Evolutionary conservation across 257 asterid species (phyloP), one percentile per base, ranked within the genome.

Genomic region (Handroanthus guayacan): DNA sequence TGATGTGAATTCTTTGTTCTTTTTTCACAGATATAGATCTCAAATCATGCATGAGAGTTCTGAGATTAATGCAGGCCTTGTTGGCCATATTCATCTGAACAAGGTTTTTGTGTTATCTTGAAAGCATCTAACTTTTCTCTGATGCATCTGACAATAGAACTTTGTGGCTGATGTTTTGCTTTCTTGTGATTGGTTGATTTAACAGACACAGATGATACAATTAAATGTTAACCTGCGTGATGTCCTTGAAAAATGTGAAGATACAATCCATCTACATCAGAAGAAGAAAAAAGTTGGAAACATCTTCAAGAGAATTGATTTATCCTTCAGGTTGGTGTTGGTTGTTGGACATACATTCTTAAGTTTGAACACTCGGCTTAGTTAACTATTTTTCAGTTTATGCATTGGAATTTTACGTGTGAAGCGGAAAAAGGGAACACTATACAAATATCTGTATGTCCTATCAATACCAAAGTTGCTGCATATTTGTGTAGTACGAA

Each of bases 81-180:
- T 93, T 64, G 99, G 98, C 41, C 99, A 95, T 77, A 80, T 95
- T 77, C 98, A 87, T 84, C 89, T 95, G 84, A 78, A 88, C 87
- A 88, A 91, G 99, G 99, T 92, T 65, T 72, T 71, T 36, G 45
- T 34, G 11, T 74, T 78, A 72, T 80, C 75, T 66, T 67, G 79
- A 14, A 73, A 38, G 72, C 36, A 36, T 74, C 31, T 43, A 51
- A 4, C 16, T 50, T 63, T 86, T 81, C 64, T 82, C 64, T 62
- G 64, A 54, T 25, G 73, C 72, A 56, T 74, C 75, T 55, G 6
- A 45, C 75, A 52, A 45, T 48, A 13, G 47, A 77, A 36, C 45
- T 31, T 51, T 48, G 20, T 68, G 55, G 31, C 71, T 71, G 75
- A 79, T 72, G 39, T 67, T 71, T 71, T 82, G 50, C 34, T 56